Percentiles rank a stretch among this genome's conserved stretches.
These are phyloP conservation scores for Gilbertella persicaria DNA, from an alignment of 371 early-diverging fungal genomes.

Conservation along the genomic window DNA sequence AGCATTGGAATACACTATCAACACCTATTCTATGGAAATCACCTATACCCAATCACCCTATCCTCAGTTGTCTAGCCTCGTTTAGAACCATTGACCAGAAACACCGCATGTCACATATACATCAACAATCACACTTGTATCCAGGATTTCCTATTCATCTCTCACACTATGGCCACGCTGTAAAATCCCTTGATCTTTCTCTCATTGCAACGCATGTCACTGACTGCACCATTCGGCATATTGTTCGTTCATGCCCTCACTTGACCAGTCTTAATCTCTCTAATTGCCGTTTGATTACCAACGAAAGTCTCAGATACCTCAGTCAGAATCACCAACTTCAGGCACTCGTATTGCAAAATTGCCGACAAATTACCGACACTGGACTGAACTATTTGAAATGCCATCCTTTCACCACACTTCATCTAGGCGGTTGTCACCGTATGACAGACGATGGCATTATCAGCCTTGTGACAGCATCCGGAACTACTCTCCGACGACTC, in stretches of 20 bases:
- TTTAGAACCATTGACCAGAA: constrained; percentile 10
- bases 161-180: constrained; percentile 29
- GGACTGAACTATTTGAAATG: constrained; percentile 25
- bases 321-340: constrained; percentile 15
- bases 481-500: constrained; percentile 26
- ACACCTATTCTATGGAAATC: constrained; percentile 43
- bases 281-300: constrained; percentile 23
- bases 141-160: constrained; percentile 30
- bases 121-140: constrained; percentile 15
- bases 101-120: constrained; percentile 10
- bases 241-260: constrained; percentile 26
- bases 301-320: constrained; percentile 21
- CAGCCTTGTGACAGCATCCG: constrained; percentile 23
- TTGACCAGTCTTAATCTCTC: constrained; percentile 20
- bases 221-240: constrained; percentile 31
- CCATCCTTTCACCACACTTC: constrained; percentile 14
- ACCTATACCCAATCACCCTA: constrained; percentile 21
- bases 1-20: constrained; percentile 35
- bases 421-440: constrained; percentile 27
- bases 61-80: constrained; percentile 24
- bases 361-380: constrained; percentile 33
- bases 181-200: constrained; percentile 27
- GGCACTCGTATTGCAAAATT: constrained; percentile 28
- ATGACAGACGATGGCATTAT: constrained; percentile 29
- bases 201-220: constrained; percentile 20